phyloP scores from a whole-genome alignment of 352 stramenopile species.

The Ophiocytium majus region DNA sequence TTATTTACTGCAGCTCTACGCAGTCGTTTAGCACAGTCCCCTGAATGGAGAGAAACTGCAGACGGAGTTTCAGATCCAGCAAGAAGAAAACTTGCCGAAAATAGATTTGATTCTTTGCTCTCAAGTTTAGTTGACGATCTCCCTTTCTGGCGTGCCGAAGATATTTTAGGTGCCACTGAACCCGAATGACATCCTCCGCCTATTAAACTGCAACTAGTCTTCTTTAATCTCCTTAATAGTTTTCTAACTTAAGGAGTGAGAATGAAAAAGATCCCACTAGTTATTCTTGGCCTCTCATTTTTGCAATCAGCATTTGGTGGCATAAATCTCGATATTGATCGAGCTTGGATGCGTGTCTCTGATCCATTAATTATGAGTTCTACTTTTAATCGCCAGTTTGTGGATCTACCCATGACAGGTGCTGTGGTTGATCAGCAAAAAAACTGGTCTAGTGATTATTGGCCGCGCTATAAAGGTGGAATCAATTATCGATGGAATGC shows the following conservation, averaged over 20 bases:
- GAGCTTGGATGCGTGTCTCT: neutral
- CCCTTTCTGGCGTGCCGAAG: neutral
- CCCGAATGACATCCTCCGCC: no score
- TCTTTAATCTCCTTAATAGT: no score
- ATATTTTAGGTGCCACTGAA: neutral
- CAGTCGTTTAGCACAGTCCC: neutral
- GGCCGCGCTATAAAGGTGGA: neutral
- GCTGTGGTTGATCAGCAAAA: neutral
- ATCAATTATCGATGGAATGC: conserved; percentile 6
- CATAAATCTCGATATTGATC: no score
- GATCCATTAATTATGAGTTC: neutral
- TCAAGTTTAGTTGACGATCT: neutral
- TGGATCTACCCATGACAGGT: neutral
- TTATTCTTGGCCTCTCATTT: no score
- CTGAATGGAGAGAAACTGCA: conserved; percentile 11
- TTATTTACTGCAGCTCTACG: conserved; percentile 2
- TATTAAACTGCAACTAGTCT: no score
- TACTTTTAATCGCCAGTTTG: neutral
- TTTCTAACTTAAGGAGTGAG: no score
- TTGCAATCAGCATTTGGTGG: no score
- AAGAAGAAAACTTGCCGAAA: neutral
- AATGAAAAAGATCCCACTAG: no score
- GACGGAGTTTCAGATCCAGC: no score
- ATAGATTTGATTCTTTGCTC: neutral
- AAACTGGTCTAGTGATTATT: conserved; percentile 11